These are phyloP conservation scores for Cyclotella cryptica DNA, from an alignment of 108 stramenopile species.

Conservation along the genomic window DNA sequence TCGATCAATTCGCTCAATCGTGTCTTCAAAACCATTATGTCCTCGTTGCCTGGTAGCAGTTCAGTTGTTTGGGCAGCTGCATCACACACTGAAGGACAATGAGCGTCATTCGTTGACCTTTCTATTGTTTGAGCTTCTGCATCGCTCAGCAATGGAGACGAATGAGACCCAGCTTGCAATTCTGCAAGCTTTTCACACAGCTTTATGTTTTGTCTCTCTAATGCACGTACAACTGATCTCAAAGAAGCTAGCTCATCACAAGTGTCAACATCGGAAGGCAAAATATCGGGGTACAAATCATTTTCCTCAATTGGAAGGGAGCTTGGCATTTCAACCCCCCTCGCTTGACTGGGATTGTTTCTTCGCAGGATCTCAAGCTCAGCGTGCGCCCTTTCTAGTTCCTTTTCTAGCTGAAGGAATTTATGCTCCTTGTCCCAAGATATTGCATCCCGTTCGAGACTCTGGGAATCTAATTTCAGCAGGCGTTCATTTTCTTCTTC, in stretches of 20 bases:
- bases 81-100: not conserved
- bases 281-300: slow-evolving; percentile 39
- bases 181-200: slow-evolving; percentile 23
- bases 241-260: slow-evolving; percentile 29
- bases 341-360: not conserved
- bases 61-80: not conserved
- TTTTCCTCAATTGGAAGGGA: slow-evolving; percentile 1
- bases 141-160: not conserved
- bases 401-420: slow-evolving; percentile 11
- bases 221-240: slow-evolving; percentile 12
- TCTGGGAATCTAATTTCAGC: slow-evolving; percentile 22
- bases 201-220: slow-evolving; percentile 33
- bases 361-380: slow-evolving; percentile 8
- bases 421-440: slow-evolving; percentile 32
- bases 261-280: slow-evolving; percentile 7
- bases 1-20: slow-evolving; percentile 16
- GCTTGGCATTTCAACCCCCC: not conserved
- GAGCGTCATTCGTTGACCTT: not conserved
- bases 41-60: not conserved
- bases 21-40: slow-evolving; percentile 1
- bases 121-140: slow-evolving; percentile 5
- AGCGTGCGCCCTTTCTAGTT: slow-evolving; percentile 12
- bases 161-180: not conserved
- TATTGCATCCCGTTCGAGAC: slow-evolving; percentile 32
- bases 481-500: slow-evolving; percentile 44